These are phyloP conservation scores for Cutaneotrichosporon dermatis DNA, from an alignment of 1,284 basidiomycete genomes.

Conservation along the genomic window DNA sequence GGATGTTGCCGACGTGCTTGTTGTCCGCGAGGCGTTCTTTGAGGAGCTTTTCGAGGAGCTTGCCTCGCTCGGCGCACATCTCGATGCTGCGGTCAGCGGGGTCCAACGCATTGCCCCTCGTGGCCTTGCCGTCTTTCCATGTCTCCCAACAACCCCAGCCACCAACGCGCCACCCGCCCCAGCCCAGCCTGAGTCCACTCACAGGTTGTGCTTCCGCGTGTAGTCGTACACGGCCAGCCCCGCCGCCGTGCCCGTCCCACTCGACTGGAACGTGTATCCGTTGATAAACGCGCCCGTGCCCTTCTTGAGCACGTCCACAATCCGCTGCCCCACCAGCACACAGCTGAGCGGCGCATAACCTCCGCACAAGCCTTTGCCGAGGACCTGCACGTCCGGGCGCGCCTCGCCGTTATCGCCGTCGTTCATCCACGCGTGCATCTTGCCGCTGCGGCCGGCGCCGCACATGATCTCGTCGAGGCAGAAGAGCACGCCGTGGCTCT, in stretches of 20 bases:
- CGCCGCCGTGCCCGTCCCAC: slow-evolving; percentile 69
- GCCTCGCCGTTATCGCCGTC: slow-evolving; percentile 48
- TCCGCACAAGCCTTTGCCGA: slow-evolving; percentile 81
- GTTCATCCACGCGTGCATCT: slow-evolving; percentile 76
- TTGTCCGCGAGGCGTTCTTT: slow-evolving; percentile 53
- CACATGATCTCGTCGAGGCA: slow-evolving; percentile 83
- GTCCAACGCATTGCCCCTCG: no score
- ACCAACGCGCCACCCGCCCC: no score
- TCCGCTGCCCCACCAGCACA: slow-evolving; percentile 64
- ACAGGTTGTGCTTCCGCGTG: slow-evolving; percentile 20
- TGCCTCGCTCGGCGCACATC: slow-evolving; percentile 61
- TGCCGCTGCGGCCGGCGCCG: slow-evolving; percentile 76
- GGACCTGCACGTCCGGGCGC: slow-evolving; percentile 72
- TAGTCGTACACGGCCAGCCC: slow-evolving; percentile 61
- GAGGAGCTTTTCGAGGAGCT: slow-evolving; percentile 61
- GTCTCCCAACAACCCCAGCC: no score
- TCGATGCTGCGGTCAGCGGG: slow-evolving; percentile 48
- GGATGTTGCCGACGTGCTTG: slow-evolving; percentile 29
- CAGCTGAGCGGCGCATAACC: slow-evolving; percentile 81
- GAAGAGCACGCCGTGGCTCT: slow-evolving; percentile 78
- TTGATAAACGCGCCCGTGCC: slow-evolving; percentile 60
- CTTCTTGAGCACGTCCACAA: slow-evolving; percentile 64
- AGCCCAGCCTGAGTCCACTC: background rate
- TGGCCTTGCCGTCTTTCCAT: no score
- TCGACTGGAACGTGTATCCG: slow-evolving; percentile 80